Base-by-base conservation (phyloP, 2,329 filamentous ascomycete species). In the Trichoderma sp. region DNA sequence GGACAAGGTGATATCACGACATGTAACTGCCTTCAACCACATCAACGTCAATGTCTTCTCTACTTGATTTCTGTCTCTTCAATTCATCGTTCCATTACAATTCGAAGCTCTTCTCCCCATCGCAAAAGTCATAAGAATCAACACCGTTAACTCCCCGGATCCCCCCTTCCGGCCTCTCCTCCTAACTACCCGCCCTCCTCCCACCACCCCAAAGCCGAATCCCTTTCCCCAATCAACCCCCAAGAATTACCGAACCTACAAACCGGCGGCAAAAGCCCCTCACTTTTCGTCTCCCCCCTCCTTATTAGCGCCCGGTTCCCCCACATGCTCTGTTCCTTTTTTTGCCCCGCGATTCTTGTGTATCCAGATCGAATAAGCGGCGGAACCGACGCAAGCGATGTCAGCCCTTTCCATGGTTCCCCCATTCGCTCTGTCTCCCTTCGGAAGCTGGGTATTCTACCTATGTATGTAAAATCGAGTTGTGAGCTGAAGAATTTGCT, bases 221-320 rank as follows among this genome's bases (percentile, higher is more conserved):
- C 7, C 30, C 30, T 28, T 21, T 7, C 5, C 21, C 15, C 7
- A n/a, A 24, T 9, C 19, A 7, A 7, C 24, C 7, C 19, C 44
- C 7, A 30, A 30, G 30, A 64, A 64, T 64, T 64, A 64, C 62
- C 62, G 62, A 58, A 45, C 43, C 54, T 58, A 45, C 54, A 57
- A 64, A 52, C 61, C 59, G 51, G 52, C 61, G 61, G 52, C 51
- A 43, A 45, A 64, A 54, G 60, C 60, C 60, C 60, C 60, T 63
- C 60, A 63, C 24, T 47, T 26, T 2, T 14, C 9, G 19, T 14
- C 12, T 21, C 21, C 7, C 7, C 57, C 57, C 45, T 39, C 34
- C 14, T 21, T 3, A 17, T 48, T 43, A 52, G 47, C 26, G n/a
- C 43, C 10, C 34, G 12, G 12, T 39, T 47, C 26, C 19, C n/a